Base-by-base conservation (phyloP, 441 rosid genomes). In the Populus tomentosa region DNA sequence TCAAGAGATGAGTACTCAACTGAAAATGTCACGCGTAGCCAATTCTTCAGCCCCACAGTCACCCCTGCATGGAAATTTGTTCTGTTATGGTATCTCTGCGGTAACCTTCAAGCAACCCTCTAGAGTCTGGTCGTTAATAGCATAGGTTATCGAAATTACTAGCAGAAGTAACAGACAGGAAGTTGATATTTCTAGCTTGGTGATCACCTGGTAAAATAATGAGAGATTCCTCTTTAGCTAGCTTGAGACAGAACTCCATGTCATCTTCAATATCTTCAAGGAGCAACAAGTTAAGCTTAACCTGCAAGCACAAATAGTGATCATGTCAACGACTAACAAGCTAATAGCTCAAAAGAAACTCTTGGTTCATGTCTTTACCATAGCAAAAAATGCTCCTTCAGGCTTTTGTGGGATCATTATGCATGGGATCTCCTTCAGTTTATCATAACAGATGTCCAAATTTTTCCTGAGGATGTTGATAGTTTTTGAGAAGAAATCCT, bases 1-100 rank as follows among this genome's bases (percentile, higher is more conserved):
- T 87, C 89, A 11, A 91, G 91, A 63, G 81, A 56, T 35, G 86
- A 83, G 56, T 85, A 85, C 68, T 92, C 95, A 5, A 87, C 71
- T 4, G 90, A 92, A 26, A 89, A 88, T 26, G 94, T 86, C 79
- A 94, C 69, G 69, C 94, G 91, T 70, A 92, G 82, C 97, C 95
- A 94, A 67, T 90, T 86, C 89, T 89, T 90, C 88, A 86, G n/a
- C 11, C 95, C 98, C 63, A 88, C 80, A 13, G 84, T 84, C 6
- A 73, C 65, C 64, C 96, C 98, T 91, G 87, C 84, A 87, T 7
- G 32, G 32, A n/a, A 18, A 16, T 16, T 9, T 62, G 7, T 21
- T 59, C 71, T 46, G 16, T 32, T 20, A 20, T 3, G 2, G 42
- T 2, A 20, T 68, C 36, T 53, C n/a, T 50, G 16, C 6, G 33